Evolutionary conservation across 1,139 yeast species (phyloP), one percentile per base, ranked within the genome.

Genomic region (Candida glucosophila): DNA sequence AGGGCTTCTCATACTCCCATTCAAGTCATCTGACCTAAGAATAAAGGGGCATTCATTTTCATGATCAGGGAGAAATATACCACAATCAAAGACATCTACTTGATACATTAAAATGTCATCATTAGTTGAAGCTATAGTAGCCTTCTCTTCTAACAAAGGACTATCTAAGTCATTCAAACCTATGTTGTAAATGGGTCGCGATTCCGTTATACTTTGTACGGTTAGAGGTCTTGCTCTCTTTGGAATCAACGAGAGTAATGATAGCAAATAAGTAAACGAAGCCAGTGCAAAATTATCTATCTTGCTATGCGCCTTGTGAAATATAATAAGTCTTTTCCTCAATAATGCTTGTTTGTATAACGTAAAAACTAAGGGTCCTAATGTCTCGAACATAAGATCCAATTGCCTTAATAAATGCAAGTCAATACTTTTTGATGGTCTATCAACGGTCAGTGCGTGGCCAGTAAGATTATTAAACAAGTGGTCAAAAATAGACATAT

Each of bases 351-450:
- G 64, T 46, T 79, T 81, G 77, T 82, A 83, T 5, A 81, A 48
- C 14, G 70, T 70, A 42, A 80, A 82, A 2, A 80, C 58, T 24
- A 80, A 52, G 0, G 95, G 93, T 0, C 95, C 95, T 30, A 80
- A 55, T 5, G 52, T 46, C 20, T 66, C 59, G 24, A 79, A 45
- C 20, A 76, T 50, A 6, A 55, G 47, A 3, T 69, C 61, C 11
- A 77, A 48, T 8, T 65, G 54, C 21, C 61, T 55, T 13, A 77
- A 53, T 33, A 75, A 69, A 41, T 78, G 85, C n/a, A n/a, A n/a
- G n/a, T n/a, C n/a, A n/a, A n/a, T n/a, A n/a, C n/a, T n/a, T n/a
- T n/a, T n/a, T n/a, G n/a, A n/a, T n/a, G n/a, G n/a, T n/a, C n/a
- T n/a, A n/a, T n/a, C n/a, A n/a, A n/a, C n/a, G 33, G 60, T 40